These are phyloP conservation scores for Lactarius evosmus DNA, from an alignment of 768 basidiomycete genomes.

Conservation along the genomic window DNA sequence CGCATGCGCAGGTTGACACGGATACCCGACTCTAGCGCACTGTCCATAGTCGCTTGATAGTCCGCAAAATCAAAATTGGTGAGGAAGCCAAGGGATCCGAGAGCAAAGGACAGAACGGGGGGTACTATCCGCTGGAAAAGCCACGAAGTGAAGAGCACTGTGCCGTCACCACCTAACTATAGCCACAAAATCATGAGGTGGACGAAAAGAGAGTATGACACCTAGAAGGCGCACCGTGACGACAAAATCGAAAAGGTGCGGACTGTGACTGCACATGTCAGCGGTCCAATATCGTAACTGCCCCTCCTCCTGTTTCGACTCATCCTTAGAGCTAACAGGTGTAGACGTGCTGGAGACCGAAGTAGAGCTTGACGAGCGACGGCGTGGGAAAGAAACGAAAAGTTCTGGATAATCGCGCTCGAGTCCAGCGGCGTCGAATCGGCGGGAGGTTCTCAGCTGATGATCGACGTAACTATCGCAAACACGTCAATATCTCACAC, in stretches of 20 bases:
- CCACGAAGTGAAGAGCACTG: conserved; percentile 98
- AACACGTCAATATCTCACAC: conserved; percentile 17
- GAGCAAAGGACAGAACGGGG: conserved; percentile 95
- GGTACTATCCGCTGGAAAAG: conserved; percentile 97
- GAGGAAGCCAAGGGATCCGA: conserved; percentile 95
- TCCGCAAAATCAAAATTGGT: conserved; percentile 95
- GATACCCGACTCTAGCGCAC: conserved; percentile 86
- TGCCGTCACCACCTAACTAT: conserved; percentile 97
- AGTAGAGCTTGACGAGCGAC: conserved; percentile 66
- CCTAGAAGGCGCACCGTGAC: conserved; percentile 66
- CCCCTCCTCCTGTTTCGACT: conserved; percentile 61
- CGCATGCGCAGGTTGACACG: conserved; percentile 98
- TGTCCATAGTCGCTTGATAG: conserved; percentile 81
- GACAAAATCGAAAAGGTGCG: conserved; percentile 97
- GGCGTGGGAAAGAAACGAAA: conserved; percentile 73
- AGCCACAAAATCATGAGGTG: background rate
- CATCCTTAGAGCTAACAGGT: conserved; percentile 42
- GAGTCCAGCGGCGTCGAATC: conserved; percentile 93
- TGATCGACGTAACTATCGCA: conserved; percentile 82
- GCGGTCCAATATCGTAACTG: conserved; percentile 97
- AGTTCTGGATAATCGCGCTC: conserved; percentile 82
- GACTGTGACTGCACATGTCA: conserved; percentile 87
- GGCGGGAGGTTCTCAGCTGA: conserved; percentile 82
- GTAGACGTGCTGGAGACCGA: conserved; percentile 58
- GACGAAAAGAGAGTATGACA: background rate